Conservation (phyloP, 1,284 basidiomycete genomes). For the Moesziomyces sp. region DNA sequence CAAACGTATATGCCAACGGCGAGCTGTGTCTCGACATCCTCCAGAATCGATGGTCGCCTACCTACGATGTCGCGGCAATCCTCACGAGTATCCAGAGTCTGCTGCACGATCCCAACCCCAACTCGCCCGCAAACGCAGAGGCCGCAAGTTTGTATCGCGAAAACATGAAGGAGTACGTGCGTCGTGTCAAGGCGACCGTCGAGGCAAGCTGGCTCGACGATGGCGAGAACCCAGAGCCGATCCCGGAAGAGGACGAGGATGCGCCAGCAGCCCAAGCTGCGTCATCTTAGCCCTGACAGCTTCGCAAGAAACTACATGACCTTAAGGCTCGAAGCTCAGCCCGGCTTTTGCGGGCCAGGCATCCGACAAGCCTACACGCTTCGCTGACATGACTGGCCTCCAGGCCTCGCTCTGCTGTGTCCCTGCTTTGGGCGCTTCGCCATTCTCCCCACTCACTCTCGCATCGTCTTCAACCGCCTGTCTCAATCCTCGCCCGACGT, state of each 20-base stretch:
- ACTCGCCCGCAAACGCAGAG: constrained; percentile 94
- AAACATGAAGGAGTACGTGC: constrained; percentile 97
- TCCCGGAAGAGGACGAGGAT: constrained; percentile 40
- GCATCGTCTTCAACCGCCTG: too few relatives aligned
- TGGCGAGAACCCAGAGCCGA: constrained; percentile 38
- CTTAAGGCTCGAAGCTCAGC: too few relatives aligned
- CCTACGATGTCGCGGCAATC: constrained; percentile 98
- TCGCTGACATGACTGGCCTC: too few relatives aligned
- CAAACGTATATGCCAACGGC: constrained; percentile 97
- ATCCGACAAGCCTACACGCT: too few relatives aligned
- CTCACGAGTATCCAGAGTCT: constrained; percentile 94
- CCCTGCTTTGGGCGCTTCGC: too few relatives aligned
- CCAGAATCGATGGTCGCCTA: constrained; percentile 97
- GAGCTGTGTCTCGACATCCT: constrained; percentile 97
- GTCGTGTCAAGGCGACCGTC: constrained; percentile 80
- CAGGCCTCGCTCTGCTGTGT: too few relatives aligned
- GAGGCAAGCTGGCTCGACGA: constrained; percentile 68
- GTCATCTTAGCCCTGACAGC: too few relatives aligned
- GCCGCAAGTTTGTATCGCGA: constrained; percentile 94
- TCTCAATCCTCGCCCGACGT: too few relatives aligned
- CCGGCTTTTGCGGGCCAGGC: too few relatives aligned
- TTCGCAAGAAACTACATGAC: too few relatives aligned
- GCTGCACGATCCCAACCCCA: constrained; percentile 96
- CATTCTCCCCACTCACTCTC: too few relatives aligned
- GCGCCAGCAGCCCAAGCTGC: not conserved